Evolutionary conservation across 129 eudicot genomes (phyloP).

Genomic region (Tanacetum coccineum): DNA sequence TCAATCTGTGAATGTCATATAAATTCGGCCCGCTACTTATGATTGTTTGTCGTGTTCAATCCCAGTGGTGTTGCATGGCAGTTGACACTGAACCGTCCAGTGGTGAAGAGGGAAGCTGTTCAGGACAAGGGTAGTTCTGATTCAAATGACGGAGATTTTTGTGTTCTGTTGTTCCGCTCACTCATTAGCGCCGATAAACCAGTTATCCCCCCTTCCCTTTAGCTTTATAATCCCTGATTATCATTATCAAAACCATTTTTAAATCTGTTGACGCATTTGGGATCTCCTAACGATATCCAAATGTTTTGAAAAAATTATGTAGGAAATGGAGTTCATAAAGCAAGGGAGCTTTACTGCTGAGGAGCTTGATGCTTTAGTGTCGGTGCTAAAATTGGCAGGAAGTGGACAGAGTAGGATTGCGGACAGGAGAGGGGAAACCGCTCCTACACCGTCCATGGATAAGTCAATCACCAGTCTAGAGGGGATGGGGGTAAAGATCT

Average conservation of each 20-base stretch:
- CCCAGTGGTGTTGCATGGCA: conserved; percentile 98
- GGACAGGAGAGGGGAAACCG: conserved; percentile 44
- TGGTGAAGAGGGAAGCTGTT: conserved; percentile 33
- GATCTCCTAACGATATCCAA: neutral
- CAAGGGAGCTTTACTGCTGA: conserved; percentile 60
- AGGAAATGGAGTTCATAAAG: conserved; percentile 98
- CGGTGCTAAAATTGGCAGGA: conserved; percentile 69
- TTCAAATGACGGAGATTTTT: conserved; percentile 29
- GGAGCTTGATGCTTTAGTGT: conserved; percentile 88
- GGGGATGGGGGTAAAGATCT: conserved; percentile 87
- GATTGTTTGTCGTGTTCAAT: conserved; percentile 11
- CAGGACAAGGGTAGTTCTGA: conserved; percentile 27
- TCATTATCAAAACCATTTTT: too few species aligned
- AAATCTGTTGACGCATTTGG: neutral
- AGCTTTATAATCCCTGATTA: too few species aligned
- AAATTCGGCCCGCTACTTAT: conserved; percentile 8
- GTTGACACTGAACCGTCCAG: conserved; percentile 64
- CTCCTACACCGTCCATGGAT: conserved; percentile 37
- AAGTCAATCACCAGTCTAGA: conserved; percentile 71
- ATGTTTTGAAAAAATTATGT: conserved; percentile 20
- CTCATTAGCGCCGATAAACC: conserved; percentile 80
- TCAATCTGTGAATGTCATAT: conserved; percentile 6
- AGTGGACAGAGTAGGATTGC: conserved; percentile 48
- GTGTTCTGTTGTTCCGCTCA: conserved; percentile 71
- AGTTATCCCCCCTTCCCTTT: conserved; percentile 36